Evolutionary conservation across 1,284 basidiomycete species (phyloP).

Genomic region (Volvariella surrecta): DNA sequence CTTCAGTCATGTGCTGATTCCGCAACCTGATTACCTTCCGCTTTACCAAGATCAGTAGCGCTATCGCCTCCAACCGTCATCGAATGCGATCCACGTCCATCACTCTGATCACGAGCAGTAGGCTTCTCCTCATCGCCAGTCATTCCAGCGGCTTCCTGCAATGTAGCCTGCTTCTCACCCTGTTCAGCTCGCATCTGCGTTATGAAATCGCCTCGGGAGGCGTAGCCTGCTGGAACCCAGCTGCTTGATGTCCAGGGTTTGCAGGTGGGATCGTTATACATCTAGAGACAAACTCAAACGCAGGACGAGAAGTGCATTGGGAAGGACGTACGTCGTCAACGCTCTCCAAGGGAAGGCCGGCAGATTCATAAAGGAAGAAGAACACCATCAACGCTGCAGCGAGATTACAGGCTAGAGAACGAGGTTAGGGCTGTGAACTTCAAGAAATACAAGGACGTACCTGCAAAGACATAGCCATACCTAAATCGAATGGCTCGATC

Average conservation of each 20-base stretch:
- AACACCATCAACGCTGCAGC: slow-evolving; percentile 58
- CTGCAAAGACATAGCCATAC: slow-evolving; percentile 71
- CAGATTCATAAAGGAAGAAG: slow-evolving; percentile 74
- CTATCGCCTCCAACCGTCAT: no score
- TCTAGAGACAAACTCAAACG: slow-evolving; percentile 25
- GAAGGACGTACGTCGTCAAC: slow-evolving; percentile 45
- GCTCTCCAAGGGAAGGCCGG: slow-evolving; percentile 59
- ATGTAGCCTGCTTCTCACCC: no score
- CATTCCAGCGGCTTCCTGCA: no score
- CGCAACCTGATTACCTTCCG: no score
- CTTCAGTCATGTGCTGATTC: no score
- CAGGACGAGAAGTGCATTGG: slow-evolving; percentile 5
- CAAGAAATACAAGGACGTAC: slow-evolving; percentile 19
- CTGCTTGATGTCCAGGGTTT: slow-evolving; percentile 58
- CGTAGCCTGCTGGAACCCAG: slow-evolving; percentile 50
- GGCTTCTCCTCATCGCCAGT: no score
- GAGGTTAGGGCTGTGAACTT: background rate
- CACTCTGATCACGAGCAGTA: no score
- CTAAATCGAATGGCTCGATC: slow-evolving; percentile 44
- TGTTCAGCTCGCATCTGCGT: slow-evolving; percentile 19
- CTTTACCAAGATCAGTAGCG: no score
- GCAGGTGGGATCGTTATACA: slow-evolving; percentile 66
- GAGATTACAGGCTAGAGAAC: slow-evolving; percentile 38
- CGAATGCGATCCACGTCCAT: no score
- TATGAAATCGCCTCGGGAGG: slow-evolving; percentile 30